Conservation (phyloP, 2,329 filamentous ascomycete species). For the Xylariales sp. region DNA sequence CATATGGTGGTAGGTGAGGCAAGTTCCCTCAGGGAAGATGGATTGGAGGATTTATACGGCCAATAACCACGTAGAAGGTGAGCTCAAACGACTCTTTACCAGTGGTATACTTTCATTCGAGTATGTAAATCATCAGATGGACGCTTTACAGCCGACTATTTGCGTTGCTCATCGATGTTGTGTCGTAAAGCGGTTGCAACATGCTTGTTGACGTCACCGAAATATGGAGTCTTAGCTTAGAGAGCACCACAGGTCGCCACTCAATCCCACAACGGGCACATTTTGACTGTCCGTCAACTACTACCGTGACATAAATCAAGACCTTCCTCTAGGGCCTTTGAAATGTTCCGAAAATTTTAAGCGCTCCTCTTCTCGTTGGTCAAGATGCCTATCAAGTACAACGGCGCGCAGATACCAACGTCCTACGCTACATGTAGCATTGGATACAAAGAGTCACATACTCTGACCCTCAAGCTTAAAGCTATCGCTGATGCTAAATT, state of each 20-base stretch:
- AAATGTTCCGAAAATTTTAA: no score
- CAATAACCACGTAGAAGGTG: no score
- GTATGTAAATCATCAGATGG: not conserved
- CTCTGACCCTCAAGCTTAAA: conserved; percentile 54
- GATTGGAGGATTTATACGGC: no score
- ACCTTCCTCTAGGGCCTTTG: no score
- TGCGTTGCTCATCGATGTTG: not conserved
- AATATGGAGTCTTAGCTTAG: conserved; percentile 1
- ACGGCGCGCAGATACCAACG: conserved; percentile 19
- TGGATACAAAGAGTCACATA: conserved; percentile 32
- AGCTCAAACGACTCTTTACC: no score
- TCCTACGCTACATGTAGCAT: conserved; percentile 28
- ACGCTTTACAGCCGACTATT: not conserved
- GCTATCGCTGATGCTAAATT: conserved; percentile 64
- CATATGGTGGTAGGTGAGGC: no score
- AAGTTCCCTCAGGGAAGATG: no score
- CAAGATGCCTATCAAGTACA: conserved; percentile 22
- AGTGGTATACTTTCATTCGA: not conserved
- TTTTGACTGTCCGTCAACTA: no score
- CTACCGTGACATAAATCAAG: no score
- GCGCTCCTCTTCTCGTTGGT: no score
- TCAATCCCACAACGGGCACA: no score
- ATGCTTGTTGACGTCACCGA: not conserved
- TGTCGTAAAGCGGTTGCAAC: not conserved
- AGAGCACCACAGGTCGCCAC: no score